A percentile compares a stretch with the other conserved stretches of the same genome.
These are phyloP conservation scores for Cladosporium halotolerans DNA, from an alignment of 2,329 filamentous ascomycete species.

Conservation along the genomic window DNA sequence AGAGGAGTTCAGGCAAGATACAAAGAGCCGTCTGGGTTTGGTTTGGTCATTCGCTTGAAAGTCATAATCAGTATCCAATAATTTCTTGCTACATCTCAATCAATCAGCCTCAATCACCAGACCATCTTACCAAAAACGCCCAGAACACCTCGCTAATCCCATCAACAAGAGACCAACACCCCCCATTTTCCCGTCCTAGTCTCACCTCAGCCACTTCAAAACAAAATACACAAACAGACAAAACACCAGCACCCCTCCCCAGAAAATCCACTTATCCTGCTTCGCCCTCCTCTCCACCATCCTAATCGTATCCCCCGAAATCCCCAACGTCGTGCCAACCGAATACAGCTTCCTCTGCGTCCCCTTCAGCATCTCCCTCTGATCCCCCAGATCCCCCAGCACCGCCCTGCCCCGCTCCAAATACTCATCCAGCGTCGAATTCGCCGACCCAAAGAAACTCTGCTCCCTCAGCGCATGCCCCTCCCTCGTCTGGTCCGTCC, in stretches of 20 bases:
- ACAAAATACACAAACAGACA: conserved; percentile 89
- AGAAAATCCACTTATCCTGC: conserved; percentile 98
- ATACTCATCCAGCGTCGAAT: conserved; percentile 86
- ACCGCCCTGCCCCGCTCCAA: conserved; percentile 86
- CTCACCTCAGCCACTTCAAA: conserved; percentile 71
- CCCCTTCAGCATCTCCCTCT: conserved; percentile 89
- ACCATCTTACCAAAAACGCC: not conserved
- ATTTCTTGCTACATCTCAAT: not conserved
- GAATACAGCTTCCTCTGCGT: conserved; percentile 88
- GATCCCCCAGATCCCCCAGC: conserved; percentile 77
- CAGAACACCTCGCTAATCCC: conserved; percentile 8
- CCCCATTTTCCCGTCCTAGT: not conserved
- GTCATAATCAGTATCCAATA: not conserved
- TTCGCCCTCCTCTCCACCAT: conserved; percentile 89
- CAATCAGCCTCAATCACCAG: not conserved
- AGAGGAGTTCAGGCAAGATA: no score
- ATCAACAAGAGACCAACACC: not conserved
- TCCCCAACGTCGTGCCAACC: conserved; percentile 86
- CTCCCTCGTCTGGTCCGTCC: conserved; percentile 49
- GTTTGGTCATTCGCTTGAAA: not conserved
- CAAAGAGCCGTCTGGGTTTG: no score
- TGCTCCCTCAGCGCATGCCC: conserved; percentile 82
- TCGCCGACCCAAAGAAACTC: conserved; percentile 74
- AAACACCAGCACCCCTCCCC: conserved; percentile 77
- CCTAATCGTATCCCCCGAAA: conserved; percentile 92